Evolutionary conservation across 2,329 filamentous ascomycete genomes (phyloP), one percentile per base, ranked within the genome.

Genomic region (Trichothecium sympodiale): DNA sequence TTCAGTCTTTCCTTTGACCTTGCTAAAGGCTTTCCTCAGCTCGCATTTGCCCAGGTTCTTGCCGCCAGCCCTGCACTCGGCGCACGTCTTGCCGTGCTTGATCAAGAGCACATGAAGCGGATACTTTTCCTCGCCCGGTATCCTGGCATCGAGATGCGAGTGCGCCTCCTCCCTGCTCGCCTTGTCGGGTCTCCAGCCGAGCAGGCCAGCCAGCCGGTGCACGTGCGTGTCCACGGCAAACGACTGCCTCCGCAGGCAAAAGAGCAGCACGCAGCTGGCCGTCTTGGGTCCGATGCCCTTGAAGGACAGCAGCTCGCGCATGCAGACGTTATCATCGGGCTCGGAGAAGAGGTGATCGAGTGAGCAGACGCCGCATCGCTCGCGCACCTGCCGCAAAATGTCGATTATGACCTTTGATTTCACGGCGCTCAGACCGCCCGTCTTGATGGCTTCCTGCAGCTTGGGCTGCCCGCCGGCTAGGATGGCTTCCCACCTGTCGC

Each of bases 331-430:
- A 44, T 66, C 57, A 3, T 49, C 49, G 8, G 52, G 49, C 5
- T 44, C 17, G 27, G 17, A 41, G 33, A 67, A 65, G 10, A 74
- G 51, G 44, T 71, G 64, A 38, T 74, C 65, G 2, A 73, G 56
- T 13, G 63, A 64, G 45, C 67, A 68, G 2, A 15, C 31, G 4
- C 62, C 64, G 46, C 65, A 53, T 20, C 47, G 45, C 16, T 45
- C 52, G 35, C 72, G 64, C 27, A 78, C 80, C 49, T 84, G 77
- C n/a, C n/a, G n/a, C 47, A 41, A 60, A 36, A 86, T 79, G 26
- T 60, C 57, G 44, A 87, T 74, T 45, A 89, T 83, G 45, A 78
- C 74, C 39, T 72, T 77, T 49, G 76, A 82, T 56, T 89, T 91
- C n/a, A 74, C 65, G 26, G 71, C 70, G 12, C 77, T 79, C 2